These are phyloP conservation scores for barrel medic (Medicago truncatula) DNA, from an alignment of 306 rosid genomes.

Conservation along the genomic window MtrunA17r5.0-ANR NC_053047.1:42549501-42550000, in stretches of 20 bases:
- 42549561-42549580: neutral
- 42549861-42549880: neutral
- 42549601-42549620: neutral
- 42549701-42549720: neutral
- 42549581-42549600: neutral
- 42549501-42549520: too few species aligned
- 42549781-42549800: neutral
- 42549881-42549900: neutral
- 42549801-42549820: neutral
- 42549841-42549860: neutral
- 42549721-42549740: neutral
- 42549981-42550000: too few species aligned
- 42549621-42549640: neutral
- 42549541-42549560: neutral
- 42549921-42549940: neutral
- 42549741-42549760: neutral
- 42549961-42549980: too few species aligned
- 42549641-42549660: neutral
- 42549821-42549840: neutral
- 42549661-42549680: neutral
- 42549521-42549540: neutral
- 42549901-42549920: neutral
- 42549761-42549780: neutral
- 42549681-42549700: neutral
- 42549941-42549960: neutral